Percentiles rank a stretch among this genome's conserved stretches.
phyloP scores from a whole-genome alignment of 768 basidiomycete species.

The Kwoniella sp. region DNA sequence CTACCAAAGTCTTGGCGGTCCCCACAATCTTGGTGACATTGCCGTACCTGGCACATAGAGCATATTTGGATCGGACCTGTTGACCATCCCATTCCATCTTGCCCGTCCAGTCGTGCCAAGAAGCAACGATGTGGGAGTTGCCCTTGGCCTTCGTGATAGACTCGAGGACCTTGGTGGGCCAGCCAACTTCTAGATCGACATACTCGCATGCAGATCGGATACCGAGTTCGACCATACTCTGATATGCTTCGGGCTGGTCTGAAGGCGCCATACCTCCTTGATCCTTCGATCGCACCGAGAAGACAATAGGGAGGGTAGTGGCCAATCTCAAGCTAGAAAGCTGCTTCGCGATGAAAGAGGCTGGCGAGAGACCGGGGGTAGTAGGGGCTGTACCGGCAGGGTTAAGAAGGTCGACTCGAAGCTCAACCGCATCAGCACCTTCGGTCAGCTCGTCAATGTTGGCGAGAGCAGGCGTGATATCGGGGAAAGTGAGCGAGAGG shows the following conservation, averaged over 20 bases:
- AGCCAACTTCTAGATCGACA: slow-evolving; percentile 83
- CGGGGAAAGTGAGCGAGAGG: slow-evolving; percentile 88
- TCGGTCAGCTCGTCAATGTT: slow-evolving; percentile 71
- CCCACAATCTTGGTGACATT: slow-evolving; percentile 93
- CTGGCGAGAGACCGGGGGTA: slow-evolving; percentile 65
- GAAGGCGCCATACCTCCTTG: slow-evolving; percentile 94
- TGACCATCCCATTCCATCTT: slow-evolving; percentile 75
- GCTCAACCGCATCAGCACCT: slow-evolving; percentile 88
- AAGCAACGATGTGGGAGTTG: slow-evolving; percentile 77
- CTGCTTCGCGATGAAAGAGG: slow-evolving; percentile 75
- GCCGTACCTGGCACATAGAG: slow-evolving; percentile 66
- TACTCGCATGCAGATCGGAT: slow-evolving; percentile 86
- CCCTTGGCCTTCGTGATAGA: slow-evolving; percentile 68
- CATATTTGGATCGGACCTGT: slow-evolving; percentile 69
- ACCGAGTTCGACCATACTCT: slow-evolving; percentile 74
- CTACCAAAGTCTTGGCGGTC: slow-evolving; percentile 71
- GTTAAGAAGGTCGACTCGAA: slow-evolving; percentile 88
- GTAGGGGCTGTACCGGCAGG: slow-evolving; percentile 57
- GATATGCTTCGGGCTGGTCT: slow-evolving; percentile 68
- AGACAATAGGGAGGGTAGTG: slow-evolving; percentile 83
- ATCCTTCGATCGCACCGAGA: slow-evolving; percentile 80
- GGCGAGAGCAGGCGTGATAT: slow-evolving; percentile 69
- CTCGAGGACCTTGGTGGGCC: slow-evolving; percentile 66
- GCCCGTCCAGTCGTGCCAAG: slow-evolving; percentile 94
- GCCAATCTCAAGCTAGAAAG: slow-evolving; percentile 73